A percentile compares a stretch with the other conserved stretches of the same genome.
phyloP scores from a whole-genome alignment of 2,329 filamentous ascomycete genomes.

The Curvularia spicifera region DNA sequence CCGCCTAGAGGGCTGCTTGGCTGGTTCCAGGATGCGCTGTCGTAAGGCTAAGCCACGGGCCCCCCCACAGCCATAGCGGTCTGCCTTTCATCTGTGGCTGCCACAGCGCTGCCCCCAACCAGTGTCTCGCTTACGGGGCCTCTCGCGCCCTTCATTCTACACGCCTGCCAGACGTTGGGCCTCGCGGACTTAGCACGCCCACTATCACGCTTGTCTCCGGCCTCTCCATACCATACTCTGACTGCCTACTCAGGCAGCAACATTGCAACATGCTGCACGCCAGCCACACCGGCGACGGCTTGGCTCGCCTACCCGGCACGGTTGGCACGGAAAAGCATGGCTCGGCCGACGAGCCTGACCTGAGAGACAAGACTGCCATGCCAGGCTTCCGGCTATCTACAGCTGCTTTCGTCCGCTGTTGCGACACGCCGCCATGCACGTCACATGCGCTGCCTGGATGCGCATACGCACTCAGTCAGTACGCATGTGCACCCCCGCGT shows the following conservation, averaged over 20 bases:
- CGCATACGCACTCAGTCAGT: neutral
- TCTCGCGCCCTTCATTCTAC: constrained; percentile 9
- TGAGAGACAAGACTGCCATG: no score
- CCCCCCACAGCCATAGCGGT: constrained; percentile 31
- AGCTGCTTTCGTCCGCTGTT: constrained; percentile 17
- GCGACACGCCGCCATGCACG: constrained; percentile 5
- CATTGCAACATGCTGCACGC: neutral
- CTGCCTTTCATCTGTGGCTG: constrained; percentile 37
- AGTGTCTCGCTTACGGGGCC: constrained; percentile 23
- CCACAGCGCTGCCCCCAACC: constrained; percentile 14
- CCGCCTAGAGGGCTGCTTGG: constrained; percentile 19
- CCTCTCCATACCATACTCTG: neutral
- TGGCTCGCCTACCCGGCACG: neutral
- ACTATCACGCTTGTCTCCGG: constrained; percentile 1
- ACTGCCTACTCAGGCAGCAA: constrained; percentile 11
- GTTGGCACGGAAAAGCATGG: constrained; percentile 17
- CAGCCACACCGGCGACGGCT: constrained; percentile 7
- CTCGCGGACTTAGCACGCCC: neutral
- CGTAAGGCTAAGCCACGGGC: constrained; percentile 35
- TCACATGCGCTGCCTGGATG: constrained; percentile 2
- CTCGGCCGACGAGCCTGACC: constrained; percentile 21
- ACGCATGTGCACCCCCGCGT: constrained; percentile 1
- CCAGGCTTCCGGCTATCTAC: constrained; percentile 7
- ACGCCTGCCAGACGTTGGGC: neutral
- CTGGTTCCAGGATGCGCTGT: constrained; percentile 30